These are phyloP conservation scores for Geranium rotundifolium DNA, from an alignment of 345 rosid species.

Conservation along the genomic window DNA sequence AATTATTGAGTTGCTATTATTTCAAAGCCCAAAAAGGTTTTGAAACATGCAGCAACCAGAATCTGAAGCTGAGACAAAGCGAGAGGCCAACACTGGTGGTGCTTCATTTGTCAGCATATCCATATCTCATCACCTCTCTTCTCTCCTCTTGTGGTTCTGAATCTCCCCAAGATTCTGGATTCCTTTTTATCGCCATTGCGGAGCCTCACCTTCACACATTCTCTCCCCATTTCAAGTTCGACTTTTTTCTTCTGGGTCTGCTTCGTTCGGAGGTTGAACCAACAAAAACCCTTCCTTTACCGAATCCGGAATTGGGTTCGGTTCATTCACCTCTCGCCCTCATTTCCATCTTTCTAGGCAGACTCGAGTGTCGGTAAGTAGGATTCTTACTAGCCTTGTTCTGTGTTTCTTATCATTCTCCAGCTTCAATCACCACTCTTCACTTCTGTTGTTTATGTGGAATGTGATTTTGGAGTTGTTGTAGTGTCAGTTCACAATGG, in stretches of 20 bases:
- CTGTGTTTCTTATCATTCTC: too few relatives aligned
- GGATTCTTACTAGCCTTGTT: neutral
- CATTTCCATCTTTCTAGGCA: neutral
- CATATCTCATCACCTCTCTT: neutral
- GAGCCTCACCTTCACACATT: neutral
- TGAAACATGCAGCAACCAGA: too few relatives aligned
- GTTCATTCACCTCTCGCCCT: too few relatives aligned
- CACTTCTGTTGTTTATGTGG: too few relatives aligned
- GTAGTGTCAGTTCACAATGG: too few relatives aligned
- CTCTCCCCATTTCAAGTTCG: neutral
- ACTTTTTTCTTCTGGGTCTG: neutral
- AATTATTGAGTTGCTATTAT: too few relatives aligned
- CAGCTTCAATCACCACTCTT: too few relatives aligned
- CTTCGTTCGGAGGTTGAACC: neutral
- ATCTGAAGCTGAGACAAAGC: too few relatives aligned
- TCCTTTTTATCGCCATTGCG: neutral
- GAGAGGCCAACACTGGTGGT: too few relatives aligned
- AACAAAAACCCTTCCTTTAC: neutral
- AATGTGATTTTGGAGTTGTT: too few relatives aligned
- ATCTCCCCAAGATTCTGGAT: neutral
- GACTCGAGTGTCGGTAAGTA: neutral
- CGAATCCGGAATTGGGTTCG: neutral
- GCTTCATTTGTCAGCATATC: neutral
- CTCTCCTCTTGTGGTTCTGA: neutral
- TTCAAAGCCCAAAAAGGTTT: too few relatives aligned